Base-by-base conservation (phyloP, 305 asterid genomes). In the Rubia balearica region DNA sequence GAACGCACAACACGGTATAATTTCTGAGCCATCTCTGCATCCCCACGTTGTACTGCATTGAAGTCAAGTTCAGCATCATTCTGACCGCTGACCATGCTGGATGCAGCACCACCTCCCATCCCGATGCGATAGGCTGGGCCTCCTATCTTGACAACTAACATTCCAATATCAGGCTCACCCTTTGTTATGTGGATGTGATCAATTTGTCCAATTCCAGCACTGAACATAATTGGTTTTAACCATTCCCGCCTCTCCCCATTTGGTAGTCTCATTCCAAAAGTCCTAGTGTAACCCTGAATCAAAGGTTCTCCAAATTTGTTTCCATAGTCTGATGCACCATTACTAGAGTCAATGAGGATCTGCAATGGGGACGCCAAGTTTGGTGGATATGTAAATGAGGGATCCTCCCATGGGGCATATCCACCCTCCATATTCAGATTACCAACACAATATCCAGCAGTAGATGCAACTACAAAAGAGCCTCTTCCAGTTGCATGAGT, bases 101-200 rank as follows among this genome's bases (percentile, higher is more conserved):
- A 93, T 33, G 98, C 97, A 80, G 98, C 98, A 76, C 98, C 97
- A 63, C 98, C 97, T 12, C 98, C 97, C 98, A 93, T 90, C 63
- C 97, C 98, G 74, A 90, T 90, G 63, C 96, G 96, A 77, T 93
- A 93, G 6, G 97, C 97, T 11, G 97, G 98, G 60, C 98, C 98
- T 66, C 97, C 97, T 73, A 93, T 90, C 91, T 90, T 93, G 62
- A 90, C 96, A 68, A 93, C 98, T 43, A 94, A 64, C 98, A 94
- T 91, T 57, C 98, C 98, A 53, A 94, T 67, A 73, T 89, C 97
- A 7, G 98, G 96, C 74, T 89, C 97, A 55, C 91, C 96, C 82
- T 94, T 94, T 0, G 88, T 3, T 78, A 94, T 82, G 81, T 94
- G 98, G 40, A 0, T 71, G 70, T 94, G 95, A 81, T 94, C 93